Conservation (phyloP, 257 asterid species). For the Solanum lycopersicoides region DNA sequence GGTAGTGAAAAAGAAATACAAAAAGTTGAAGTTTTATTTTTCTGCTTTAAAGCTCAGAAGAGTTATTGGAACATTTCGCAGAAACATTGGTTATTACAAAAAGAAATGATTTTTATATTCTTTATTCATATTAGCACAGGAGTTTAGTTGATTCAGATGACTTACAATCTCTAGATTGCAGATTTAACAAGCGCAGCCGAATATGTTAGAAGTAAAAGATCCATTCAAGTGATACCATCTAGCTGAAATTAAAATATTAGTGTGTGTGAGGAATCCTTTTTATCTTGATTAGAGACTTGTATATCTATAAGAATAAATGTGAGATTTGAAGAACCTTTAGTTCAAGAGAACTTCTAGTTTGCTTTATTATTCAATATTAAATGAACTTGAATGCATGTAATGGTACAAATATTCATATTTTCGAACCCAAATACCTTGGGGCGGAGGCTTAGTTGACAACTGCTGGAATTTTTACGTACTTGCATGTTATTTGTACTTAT, state of each 20-base stretch:
- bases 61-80: neutral
- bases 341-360: neutral
- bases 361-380: neutral
- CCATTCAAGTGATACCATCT: neutral
- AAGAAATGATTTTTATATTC: neutral
- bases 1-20: neutral
- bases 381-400: neutral
- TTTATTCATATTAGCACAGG: neutral
- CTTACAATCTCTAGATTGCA: neutral
- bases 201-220: neutral
- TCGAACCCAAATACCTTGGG: neutral
- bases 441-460: neutral
- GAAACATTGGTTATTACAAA: neutral
- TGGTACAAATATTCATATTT: neutral
- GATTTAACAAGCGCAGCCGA: neutral
- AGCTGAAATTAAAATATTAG: neutral
- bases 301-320: neutral
- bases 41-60: neutral
- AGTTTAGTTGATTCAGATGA: neutral
- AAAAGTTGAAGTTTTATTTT: neutral
- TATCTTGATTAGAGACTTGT: neutral
- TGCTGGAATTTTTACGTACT: neutral
- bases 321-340: neutral
- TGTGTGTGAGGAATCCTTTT: neutral
- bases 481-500: neutral